Base-by-base conservation (phyloP, 2,329 filamentous ascomycete species). In the Alternaria ethzedia region DNA sequence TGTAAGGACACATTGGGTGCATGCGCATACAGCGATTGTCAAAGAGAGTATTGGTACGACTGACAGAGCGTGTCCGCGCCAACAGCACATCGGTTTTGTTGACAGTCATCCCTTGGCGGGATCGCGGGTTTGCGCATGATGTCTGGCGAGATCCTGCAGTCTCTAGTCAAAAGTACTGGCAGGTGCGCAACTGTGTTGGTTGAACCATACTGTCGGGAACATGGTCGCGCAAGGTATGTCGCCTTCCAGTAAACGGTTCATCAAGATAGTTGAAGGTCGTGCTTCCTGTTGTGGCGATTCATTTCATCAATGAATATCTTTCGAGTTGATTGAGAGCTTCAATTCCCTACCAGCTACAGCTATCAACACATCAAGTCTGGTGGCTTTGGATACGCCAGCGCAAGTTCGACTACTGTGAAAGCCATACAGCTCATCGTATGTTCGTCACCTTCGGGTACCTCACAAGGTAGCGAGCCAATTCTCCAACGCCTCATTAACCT, bases 401-500 rank as follows among this genome's bases (percentile, higher is more conserved):
- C 28, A 30, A 30, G 28, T 11, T 30, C 28, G 28, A 30, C 11
- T 12, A 30, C 12, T 30, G 11, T 30, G 5, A 30, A 30, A 30
- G 28, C 28, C 28, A 30, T 12, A 30, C 28, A 30, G 11, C 11
- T 11, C 12, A 30, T 30, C 28, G 28, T 13, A 36, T 36, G 32
- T 36, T 36, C 10, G 32, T 8, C 32, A 36, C 32, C 32, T 5
- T 36, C 15, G n/a, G 36, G n/a, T 41, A 17, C 9, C 20, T 36
- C 20, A 57, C 4, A 57, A 28, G 13, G 55, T 57, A 12, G 23
- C 45, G 17, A 77, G 20, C 74, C 74, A 77, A n/a, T 66, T 69
- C 44, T 67, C 69, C 45, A 76, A 43, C 7, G 60, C 70, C 30
- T 66, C 65, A 36, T 74, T 77, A 1, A 67, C 64, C 59, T 74